Percentiles rank a stretch among this genome's conserved stretches.
Conservation (phyloP, 179 eudicot genomes). For the Heliamphora ciliata region DNA sequence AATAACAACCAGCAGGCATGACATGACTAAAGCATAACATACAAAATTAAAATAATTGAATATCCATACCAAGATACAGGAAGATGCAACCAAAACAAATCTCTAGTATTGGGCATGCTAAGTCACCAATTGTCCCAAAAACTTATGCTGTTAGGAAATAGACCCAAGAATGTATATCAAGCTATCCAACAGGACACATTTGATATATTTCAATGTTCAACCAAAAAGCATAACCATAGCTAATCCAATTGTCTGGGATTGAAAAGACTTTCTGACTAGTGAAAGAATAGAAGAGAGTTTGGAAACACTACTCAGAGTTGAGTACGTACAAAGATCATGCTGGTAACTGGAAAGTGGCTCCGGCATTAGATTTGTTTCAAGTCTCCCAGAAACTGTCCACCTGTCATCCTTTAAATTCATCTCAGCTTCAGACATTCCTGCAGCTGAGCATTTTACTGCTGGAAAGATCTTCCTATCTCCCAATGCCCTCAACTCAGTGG, state of each 20-base stretch:
- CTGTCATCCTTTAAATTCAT: conserved; percentile 49
- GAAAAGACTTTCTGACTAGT: background rate
- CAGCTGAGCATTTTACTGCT: conserved; percentile 38
- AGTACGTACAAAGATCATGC: conserved; percentile 60
- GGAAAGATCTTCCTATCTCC: conserved; percentile 37
- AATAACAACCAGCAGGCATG: background rate
- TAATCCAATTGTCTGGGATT: background rate
- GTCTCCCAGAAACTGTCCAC: conserved; percentile 35
- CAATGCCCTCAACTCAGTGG: conserved; percentile 33
- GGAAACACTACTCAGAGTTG: conserved; percentile 13
- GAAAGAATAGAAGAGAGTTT: background rate
- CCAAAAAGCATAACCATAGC: background rate
- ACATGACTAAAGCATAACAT: background rate
- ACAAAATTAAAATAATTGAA: background rate
- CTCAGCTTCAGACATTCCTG: conserved; percentile 37
- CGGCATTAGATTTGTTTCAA: conserved; percentile 35
- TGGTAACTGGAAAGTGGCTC: conserved; percentile 45
- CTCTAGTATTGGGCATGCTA: background rate
- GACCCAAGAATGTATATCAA: too few species aligned
- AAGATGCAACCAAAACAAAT: background rate
- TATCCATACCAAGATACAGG: background rate
- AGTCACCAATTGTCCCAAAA: too few species aligned
- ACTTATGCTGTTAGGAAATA: too few species aligned
- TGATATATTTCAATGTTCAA: background rate
- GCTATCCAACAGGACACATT: background rate